phyloP scores from a whole-genome alignment of 2,329 filamentous ascomycete species.

The Claviceps monticola region DNA sequence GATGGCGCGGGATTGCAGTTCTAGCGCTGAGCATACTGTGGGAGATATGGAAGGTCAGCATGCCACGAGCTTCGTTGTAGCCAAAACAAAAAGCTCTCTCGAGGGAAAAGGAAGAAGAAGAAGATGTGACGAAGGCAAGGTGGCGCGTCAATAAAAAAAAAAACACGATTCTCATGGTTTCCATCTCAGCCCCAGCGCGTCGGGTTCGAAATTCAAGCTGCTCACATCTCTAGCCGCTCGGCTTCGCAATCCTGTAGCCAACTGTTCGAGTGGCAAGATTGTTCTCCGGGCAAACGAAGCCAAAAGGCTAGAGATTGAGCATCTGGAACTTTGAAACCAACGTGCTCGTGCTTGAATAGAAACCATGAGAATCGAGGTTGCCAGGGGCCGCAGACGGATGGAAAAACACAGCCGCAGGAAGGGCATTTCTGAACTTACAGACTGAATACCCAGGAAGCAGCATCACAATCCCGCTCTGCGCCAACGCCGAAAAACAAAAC shows the following conservation, averaged over 20 bases:
- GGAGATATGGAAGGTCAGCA: not conserved
- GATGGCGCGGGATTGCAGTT: constrained; percentile 55
- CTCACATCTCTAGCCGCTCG: no score
- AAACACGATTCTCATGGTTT: not conserved
- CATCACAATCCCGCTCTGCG: constrained; percentile 51
- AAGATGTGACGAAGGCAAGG: not conserved
- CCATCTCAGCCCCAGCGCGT: no score
- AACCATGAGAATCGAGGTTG: not conserved
- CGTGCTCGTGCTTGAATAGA: no score
- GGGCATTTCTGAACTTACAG: constrained; percentile 19
- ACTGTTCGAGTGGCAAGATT: no score
- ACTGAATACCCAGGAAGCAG: constrained; percentile 53
- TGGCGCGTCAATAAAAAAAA: not conserved
- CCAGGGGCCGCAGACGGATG: no score
- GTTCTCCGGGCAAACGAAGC: no score
- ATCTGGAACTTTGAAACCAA: no score
- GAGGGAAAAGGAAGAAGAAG: not conserved
- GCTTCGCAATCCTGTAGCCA: no score
- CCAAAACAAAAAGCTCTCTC: not conserved
- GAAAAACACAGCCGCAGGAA: not conserved
- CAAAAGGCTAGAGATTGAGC: no score
- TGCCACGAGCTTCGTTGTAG: not conserved
- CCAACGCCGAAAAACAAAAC: constrained; percentile 53
- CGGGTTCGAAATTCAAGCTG: no score
- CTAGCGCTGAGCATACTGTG: constrained; percentile 34